Percentiles rank a stretch among this genome's conserved stretches.
Conservation (phyloP, 306 rosid species). For the Prunus dulcis region DNA sequence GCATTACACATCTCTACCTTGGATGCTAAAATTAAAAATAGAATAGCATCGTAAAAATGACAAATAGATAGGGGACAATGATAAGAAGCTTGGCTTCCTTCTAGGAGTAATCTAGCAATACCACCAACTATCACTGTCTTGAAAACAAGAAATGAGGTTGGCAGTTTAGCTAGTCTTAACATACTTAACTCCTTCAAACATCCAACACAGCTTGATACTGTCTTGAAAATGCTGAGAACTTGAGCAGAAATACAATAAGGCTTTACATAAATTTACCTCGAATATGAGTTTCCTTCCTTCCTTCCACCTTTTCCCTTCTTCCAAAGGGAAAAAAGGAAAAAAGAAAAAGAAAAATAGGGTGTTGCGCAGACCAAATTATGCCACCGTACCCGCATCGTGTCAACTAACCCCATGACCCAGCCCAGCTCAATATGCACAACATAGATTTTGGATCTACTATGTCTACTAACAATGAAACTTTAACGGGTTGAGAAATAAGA, state of each 20-base stretch:
- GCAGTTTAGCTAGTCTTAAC: not conserved
- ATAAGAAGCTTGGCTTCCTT: not conserved
- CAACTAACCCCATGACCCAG: too few species aligned
- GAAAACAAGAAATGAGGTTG: not conserved
- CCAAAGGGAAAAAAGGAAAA: too few species aligned
- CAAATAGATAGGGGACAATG: not conserved
- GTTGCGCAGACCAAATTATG: too few species aligned
- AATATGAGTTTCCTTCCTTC: too few species aligned
- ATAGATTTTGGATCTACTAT: too few species aligned
- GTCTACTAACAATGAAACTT: too few species aligned
- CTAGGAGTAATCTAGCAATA: not conserved
- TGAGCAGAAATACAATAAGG: not conserved
- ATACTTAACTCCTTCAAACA: not conserved
- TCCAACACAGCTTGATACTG: not conserved
- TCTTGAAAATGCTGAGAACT: not conserved
- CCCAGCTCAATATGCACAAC: too few species aligned
- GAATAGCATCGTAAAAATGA: not conserved
- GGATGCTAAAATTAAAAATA: not conserved
- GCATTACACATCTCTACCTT: not conserved
- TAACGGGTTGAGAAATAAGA: too few species aligned
- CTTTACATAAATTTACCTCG: too few species aligned
- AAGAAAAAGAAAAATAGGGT: too few species aligned
- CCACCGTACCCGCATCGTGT: too few species aligned
- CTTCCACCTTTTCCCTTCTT: too few species aligned
- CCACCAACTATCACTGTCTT: not conserved